Evolutionary conservation across 1,284 basidiomycete species (phyloP), one percentile per base, ranked within the genome.

Genomic region (Crepidotus sp.): DNA sequence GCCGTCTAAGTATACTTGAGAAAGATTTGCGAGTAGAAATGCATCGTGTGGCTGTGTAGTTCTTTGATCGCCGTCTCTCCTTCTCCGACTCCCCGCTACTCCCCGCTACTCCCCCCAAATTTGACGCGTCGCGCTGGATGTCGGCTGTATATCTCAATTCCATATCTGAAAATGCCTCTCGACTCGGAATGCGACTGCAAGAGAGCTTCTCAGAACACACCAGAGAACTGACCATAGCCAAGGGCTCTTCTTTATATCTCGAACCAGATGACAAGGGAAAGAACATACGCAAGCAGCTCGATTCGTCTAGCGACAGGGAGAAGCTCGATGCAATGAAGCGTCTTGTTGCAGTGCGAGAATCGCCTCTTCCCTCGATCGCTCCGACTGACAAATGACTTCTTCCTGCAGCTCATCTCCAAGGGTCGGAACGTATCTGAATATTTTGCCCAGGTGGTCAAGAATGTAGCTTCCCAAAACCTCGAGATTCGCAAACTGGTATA

Each of bases 401-500:
- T 48, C 24, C 48, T 46, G 39, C 56, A 92, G 88, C 74, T 94
- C 62, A 93, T 96, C 52, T 93, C 89, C 29, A 95, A 95, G 67
- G 86, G 85, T 24, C 83, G 90, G 40, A 87, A 93, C 57, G 90
- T 94, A 52, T 86, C 92, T 27, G 79, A 83, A 49, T 94, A 90
- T 72, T 96, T 95, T 57, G 88, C 93, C 3, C 85, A 88, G 60
- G 93, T 96, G 29, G 91, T 94, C 57, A 94, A 94, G 69, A 92
- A 92, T 54, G 91, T 95, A 40, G 90, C 87, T 3, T 87, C 88
- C 2, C 78, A 77, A 36, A 90, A 89, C 60, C 80, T 98, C 37
- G 93, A 97, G 64, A 87, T 97, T 54, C 82, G 94, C 52, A 97
- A 98, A 66, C 81, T 98, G 45, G 94, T 98, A 34, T 98, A 98